These are phyloP conservation scores for Bothia castanella DNA, from an alignment of 1,284 basidiomycete genomes.

Conservation along the genomic window DNA sequence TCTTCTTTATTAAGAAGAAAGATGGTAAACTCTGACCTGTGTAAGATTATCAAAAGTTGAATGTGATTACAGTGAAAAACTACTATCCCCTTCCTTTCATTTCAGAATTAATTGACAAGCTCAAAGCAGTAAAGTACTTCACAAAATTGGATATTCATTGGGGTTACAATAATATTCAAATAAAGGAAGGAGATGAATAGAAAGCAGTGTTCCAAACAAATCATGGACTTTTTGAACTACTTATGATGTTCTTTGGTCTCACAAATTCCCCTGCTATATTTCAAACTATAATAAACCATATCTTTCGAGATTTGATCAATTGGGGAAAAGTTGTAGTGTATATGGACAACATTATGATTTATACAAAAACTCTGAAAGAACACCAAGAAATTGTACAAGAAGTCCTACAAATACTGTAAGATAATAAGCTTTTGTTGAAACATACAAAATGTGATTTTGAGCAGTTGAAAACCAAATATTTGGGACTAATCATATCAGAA, in stretches of 20 bases:
- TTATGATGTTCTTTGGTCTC: background rate
- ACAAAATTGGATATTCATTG: background rate
- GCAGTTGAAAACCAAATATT: background rate
- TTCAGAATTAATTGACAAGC: background rate
- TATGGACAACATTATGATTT: background rate
- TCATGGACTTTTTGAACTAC: no score
- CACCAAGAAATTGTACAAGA: background rate
- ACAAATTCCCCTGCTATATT: background rate
- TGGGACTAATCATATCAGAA: background rate
- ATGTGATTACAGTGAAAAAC: background rate
- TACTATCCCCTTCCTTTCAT: background rate
- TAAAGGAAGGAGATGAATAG: background rate
- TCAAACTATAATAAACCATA: background rate
- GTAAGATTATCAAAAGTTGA: background rate
- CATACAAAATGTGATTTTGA: background rate
- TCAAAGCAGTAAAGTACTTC: background rate
- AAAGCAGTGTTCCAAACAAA: background rate
- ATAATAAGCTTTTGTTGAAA: background rate
- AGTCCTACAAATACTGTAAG: background rate
- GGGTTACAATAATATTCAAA: background rate
- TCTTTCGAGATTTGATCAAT: background rate
- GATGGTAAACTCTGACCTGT: background rate
- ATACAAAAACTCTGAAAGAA: background rate
- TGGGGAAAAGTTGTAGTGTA: background rate
- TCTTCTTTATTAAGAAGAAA: slow-evolving; percentile 6